phyloP scores from a whole-genome alignment of 2,329 filamentous ascomycete species.

The Talaromyces piceae region DNA sequence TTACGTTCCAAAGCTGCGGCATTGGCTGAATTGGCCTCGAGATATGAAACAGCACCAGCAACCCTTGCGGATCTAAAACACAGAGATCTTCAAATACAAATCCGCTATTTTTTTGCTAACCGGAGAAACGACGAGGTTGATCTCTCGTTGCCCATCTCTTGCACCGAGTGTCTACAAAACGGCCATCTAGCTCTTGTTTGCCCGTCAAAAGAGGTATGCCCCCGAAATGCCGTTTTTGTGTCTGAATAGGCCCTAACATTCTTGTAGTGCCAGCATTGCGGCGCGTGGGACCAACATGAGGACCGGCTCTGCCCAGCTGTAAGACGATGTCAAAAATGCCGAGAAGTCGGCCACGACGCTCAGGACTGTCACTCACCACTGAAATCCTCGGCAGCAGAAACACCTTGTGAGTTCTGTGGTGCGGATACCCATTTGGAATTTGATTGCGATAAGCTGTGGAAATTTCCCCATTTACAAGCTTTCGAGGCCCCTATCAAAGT shows the following conservation, averaged over 20 bases:
- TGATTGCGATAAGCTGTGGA: constrained; percentile 55
- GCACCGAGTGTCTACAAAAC: constrained; percentile 34
- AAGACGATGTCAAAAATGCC: constrained; percentile 48
- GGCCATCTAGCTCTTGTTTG: constrained; percentile 39
- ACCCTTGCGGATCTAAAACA: constrained; percentile 31
- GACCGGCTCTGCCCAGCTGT: constrained; percentile 34
- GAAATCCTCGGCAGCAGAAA: constrained; percentile 44
- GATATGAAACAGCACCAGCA: constrained; percentile 27
- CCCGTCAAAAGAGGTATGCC: constrained; percentile 34
- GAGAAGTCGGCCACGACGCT: constrained; percentile 52
- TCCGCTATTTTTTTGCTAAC: constrained; percentile 35
- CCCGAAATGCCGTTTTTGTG: background rate
- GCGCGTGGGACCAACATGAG: constrained; percentile 33
- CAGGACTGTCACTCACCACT: constrained; percentile 52
- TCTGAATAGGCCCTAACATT: constrained; percentile 8
- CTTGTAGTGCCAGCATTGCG: constrained; percentile 36
- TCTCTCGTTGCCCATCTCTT: constrained; percentile 34
- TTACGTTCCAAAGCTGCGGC: constrained; percentile 27
- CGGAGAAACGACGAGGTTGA: constrained; percentile 31
- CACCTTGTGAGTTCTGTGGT: constrained; percentile 56
- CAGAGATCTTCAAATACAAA: constrained; percentile 33
- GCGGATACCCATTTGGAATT: constrained; percentile 51
- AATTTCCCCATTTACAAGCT: constrained; percentile 23
- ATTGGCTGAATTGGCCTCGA: constrained; percentile 25
- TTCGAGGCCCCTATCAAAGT: constrained; percentile 26